Evolutionary conservation across 2,329 filamentous ascomycete genomes (phyloP).

Genomic region (Talaromyces sp.): DNA sequence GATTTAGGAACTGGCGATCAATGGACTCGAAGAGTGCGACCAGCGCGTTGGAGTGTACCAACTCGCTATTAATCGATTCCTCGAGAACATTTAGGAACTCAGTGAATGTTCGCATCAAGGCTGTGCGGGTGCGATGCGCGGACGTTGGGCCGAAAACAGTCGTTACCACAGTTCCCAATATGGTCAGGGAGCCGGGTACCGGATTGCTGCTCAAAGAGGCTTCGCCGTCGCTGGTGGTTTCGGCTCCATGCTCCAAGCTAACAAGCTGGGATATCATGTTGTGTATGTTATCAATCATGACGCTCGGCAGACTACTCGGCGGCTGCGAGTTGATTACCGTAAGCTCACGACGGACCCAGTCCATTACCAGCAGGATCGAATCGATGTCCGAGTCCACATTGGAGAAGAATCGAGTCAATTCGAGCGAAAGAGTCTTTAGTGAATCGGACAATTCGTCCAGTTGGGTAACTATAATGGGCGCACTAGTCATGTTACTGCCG

Average conservation of each 20-base stretch:
- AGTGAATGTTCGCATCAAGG: conserved; percentile 80
- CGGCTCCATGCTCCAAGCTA: conserved; percentile 32
- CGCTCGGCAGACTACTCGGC: conserved; percentile 61
- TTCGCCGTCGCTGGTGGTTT: neutral
- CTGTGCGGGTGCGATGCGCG: conserved; percentile 73
- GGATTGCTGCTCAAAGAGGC: conserved; percentile 17
- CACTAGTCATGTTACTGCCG: conserved; percentile 85
- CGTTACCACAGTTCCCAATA: conserved; percentile 65
- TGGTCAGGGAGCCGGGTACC: conserved; percentile 53
- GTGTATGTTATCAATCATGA: conserved; percentile 80
- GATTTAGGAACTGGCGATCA: conserved; percentile 83
- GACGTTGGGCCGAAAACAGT: conserved; percentile 75
- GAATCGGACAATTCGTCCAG: conserved; percentile 83
- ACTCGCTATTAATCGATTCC: conserved; percentile 80
- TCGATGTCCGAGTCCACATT: conserved; percentile 93
- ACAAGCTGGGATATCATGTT: conserved; percentile 62
- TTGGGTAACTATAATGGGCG: conserved; percentile 77
- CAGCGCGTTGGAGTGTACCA: conserved; percentile 73
- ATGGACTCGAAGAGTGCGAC: conserved; percentile 90
- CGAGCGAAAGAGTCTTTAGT: conserved; percentile 76
- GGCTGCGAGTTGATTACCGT: conserved; percentile 62
- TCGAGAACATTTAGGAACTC: conserved; percentile 85
- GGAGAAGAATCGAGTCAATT: conserved; percentile 88
- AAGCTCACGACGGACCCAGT: conserved; percentile 88
- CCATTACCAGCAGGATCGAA: conserved; percentile 89